Conservation (phyloP, 2,329 filamentous ascomycete genomes). For the Aspergillus oerlinghausenensis region DNA sequence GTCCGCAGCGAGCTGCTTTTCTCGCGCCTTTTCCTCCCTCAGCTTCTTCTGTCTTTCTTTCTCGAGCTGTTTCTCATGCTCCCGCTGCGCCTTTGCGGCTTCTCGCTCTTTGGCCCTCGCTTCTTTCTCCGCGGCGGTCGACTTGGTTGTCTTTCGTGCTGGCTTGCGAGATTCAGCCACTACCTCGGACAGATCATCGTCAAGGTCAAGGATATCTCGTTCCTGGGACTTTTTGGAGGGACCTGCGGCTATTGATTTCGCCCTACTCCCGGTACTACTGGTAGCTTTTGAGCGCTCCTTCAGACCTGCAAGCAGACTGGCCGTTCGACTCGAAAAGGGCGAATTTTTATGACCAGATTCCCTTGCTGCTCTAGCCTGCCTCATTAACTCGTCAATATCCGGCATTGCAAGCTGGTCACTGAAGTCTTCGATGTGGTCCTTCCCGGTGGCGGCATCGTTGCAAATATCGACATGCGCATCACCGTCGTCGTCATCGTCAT, state of each 20-base stretch:
- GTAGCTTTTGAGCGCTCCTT: slow-evolving; percentile 8
- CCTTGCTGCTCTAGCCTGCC: slow-evolving; percentile 13
- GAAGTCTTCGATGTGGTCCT: slow-evolving; percentile 31
- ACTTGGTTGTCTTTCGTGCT: slow-evolving; percentile 36
- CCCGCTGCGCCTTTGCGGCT: slow-evolving; percentile 43
- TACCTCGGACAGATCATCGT: slow-evolving; percentile 20
- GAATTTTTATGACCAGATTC: slow-evolving; percentile 9
- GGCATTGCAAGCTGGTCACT: slow-evolving; percentile 25
- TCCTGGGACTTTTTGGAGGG: slow-evolving; percentile 8
- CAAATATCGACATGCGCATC: neutral
- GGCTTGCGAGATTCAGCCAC: slow-evolving; percentile 45
- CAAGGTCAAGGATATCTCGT: neutral
- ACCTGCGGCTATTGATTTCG: neutral
- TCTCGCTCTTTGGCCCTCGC: slow-evolving; percentile 54
- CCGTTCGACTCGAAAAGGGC: slow-evolving; percentile 37
- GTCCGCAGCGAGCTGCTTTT: slow-evolving; percentile 62
- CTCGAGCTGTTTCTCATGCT: slow-evolving; percentile 53
- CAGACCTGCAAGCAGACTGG: slow-evolving; percentile 36
- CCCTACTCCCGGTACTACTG: slow-evolving; percentile 1
- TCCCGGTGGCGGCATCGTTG: neutral
- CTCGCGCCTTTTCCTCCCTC: slow-evolving; percentile 54
- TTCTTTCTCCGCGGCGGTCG: slow-evolving; percentile 29
- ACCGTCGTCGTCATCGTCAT: slow-evolving; percentile 23
- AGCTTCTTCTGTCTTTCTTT: slow-evolving; percentile 46
- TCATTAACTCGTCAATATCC: slow-evolving; percentile 25